Evolutionary conservation across 192 early-diverging fungal genomes (phyloP).

Genomic region (Powellomyces hirtus): DNA sequence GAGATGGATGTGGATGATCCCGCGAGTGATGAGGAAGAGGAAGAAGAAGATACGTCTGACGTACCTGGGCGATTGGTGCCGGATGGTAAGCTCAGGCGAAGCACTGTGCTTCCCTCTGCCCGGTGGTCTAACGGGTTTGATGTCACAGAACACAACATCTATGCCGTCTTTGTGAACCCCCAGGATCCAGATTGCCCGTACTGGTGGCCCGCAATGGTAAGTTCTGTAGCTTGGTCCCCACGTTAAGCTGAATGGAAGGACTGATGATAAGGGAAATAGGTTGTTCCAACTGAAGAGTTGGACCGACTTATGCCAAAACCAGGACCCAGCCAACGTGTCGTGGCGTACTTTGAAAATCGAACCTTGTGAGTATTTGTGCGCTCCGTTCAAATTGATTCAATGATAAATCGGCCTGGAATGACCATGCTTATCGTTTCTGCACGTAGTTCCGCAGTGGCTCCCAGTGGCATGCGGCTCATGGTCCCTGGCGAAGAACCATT

Average conservation of each 20-base stretch:
- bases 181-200: conserved; percentile 19
- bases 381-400: too few species aligned
- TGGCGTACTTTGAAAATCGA: conserved; percentile 30
- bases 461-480: conserved; percentile 32
- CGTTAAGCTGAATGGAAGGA: too few species aligned
- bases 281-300: conserved; percentile 28
- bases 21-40: too few species aligned
- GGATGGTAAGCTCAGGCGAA: too few species aligned
- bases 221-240: too few species aligned
- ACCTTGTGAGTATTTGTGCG: conserved; percentile 3
- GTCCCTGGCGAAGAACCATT: conserved; percentile 41
- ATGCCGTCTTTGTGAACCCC: conserved; percentile 36
- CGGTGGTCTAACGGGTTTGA: too few species aligned
- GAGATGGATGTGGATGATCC: too few species aligned
- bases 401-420: not conserved
- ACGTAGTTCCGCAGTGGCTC: conserved; percentile 28
- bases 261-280: too few species aligned
- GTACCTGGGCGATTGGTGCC: too few species aligned
- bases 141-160: conserved; percentile 5
- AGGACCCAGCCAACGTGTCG: conserved; percentile 25
- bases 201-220: conserved; percentile 50
- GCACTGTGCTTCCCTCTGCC: too few species aligned
- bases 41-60: too few species aligned
- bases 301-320: conserved; percentile 28
- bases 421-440: not conserved